Percentiles rank a stretch among this genome's conserved stretches.
Evolutionary conservation across 164 flowering plant species (phyloP).

Genomic region (Cinnamomum chago): DNA sequence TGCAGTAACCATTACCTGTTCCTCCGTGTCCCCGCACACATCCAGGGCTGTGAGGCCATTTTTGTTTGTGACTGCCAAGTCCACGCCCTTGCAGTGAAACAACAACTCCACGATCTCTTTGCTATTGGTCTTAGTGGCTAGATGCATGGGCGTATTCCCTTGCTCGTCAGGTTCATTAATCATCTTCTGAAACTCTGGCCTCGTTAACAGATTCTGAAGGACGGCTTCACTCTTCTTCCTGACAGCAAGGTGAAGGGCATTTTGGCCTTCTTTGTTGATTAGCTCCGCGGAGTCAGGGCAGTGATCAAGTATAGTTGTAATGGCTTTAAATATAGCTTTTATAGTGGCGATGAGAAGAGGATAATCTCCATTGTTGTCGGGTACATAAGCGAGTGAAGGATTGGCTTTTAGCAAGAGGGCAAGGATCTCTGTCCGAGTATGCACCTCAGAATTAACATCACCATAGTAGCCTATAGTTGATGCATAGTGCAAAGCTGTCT

Average conservation of each 20-base stretch:
- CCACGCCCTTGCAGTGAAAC: background rate
- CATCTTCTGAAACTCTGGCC: background rate
- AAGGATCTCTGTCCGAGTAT: no score
- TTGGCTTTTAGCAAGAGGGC: background rate
- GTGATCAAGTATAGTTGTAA: background rate
- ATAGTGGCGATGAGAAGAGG: conserved; percentile 4
- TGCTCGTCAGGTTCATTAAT: background rate
- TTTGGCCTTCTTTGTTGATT: conserved; percentile 2
- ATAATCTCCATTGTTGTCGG: conserved; percentile 3
- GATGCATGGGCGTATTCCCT: conserved; percentile 21
- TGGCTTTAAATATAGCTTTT: background rate
- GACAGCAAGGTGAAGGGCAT: conserved; percentile 8
- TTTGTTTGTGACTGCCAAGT: conserved; percentile 5
- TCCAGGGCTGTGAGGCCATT: conserved; percentile 20
- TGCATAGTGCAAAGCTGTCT: conserved; percentile 11
- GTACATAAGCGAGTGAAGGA: background rate
- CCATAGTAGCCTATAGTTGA: background rate
- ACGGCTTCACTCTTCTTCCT: background rate
- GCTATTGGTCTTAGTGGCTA: conserved; percentile 8
- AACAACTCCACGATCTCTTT: no score
- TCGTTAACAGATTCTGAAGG: no score
- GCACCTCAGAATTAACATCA: no score
- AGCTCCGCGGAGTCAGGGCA: conserved; percentile 1
- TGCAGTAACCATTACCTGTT: background rate
- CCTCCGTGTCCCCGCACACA: background rate